Evolutionary conservation across 2,329 filamentous ascomycete genomes (phyloP), one percentile per base, ranked within the genome.

Genomic region (Alternaria triticina): DNA sequence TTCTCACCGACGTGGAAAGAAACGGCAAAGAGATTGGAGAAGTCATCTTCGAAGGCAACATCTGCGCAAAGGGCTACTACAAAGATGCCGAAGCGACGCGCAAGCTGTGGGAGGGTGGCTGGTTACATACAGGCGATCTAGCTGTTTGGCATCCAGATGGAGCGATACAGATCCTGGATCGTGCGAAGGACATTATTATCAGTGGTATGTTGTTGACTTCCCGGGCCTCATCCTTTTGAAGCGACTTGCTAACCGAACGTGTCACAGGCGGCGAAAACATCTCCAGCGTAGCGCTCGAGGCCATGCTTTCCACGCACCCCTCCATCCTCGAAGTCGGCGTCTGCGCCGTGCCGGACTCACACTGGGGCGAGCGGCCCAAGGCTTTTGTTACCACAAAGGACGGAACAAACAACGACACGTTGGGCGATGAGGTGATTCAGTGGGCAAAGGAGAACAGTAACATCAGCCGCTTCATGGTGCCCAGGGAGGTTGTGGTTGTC

Each of bases 141-240:
- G 96, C 96, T 1, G 94, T 98, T 1, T 94, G 92, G 91, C 93
- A 97, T 82, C 86, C 91, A 0, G 96, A 98, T 77, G 94, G 95
- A 2, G 91, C 92, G 61, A 90, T 94, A 47, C 93, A 98, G 83
- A 97, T 99, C 67, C 84, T 96, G 62, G 96, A 99, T 81, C 87
- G 96, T 20, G 92, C 93, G 13, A 99, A 99, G 83, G 96, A 99
- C 77, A 97, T 99, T 57, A 99, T 99, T 74, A 99, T 99, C 67
- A 96, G 92, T 57, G 92, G 92, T 92, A 83, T 70, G 86, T 79
- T 54, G 25, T 49, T 25, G 17, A 23, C 6, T 33, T 12, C 23
- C 22, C 27, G 11, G 8, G 9, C 2, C 33, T 36, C 4, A 23
- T 27, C 43, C 10, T 9, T 28, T 36, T 10, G 1, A 8, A 5